Percentiles rank a stretch among this genome's conserved stretches.
phyloP scores from a whole-genome alignment of 2,329 filamentous ascomycete genomes.

The Beauveria rudraprayagi region DNA sequence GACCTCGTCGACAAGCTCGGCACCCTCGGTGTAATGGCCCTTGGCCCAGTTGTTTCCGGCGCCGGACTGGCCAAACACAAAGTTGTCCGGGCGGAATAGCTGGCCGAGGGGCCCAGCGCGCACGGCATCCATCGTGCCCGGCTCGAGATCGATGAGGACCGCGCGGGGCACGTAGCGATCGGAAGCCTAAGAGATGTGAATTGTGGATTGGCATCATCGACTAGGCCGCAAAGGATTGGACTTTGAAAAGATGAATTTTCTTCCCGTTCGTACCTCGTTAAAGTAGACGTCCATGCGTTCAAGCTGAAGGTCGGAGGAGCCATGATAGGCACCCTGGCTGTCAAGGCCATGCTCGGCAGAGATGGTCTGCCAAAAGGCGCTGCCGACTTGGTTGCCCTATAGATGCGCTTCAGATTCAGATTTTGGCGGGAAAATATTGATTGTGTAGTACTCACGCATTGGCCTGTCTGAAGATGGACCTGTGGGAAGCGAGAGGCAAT shows the following conservation, averaged over 20 bases:
- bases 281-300: slow-evolving; percentile 99
- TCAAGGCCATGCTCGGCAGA: slow-evolving; percentile 93
- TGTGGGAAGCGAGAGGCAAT: neutral
- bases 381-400: slow-evolving; percentile 99
- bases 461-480: neutral
- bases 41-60: slow-evolving; percentile 99
- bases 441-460: neutral
- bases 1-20: slow-evolving; percentile 95
- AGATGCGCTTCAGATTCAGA: slow-evolving; percentile 9
- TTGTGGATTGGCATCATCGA: neutral
- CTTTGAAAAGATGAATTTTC: too few species aligned
- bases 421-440: neutral
- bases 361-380: slow-evolving; percentile 95
- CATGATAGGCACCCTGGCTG: slow-evolving; percentile 94
- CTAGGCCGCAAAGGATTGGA: neutral
- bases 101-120: slow-evolving; percentile 95
- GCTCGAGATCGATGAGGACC: slow-evolving; percentile 98
- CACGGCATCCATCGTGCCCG: slow-evolving; percentile 99
- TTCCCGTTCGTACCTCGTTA: slow-evolving; percentile 49
- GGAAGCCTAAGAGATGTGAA: slow-evolving; percentile 55
- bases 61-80: slow-evolving; percentile 98
- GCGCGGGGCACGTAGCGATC: slow-evolving; percentile 98
- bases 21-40: slow-evolving; percentile 99
- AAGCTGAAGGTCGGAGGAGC: slow-evolving; percentile 94
- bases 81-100: slow-evolving; percentile 99